These are phyloP conservation scores for Gossypium mustelinum DNA, from an alignment of 345 rosid genomes.

Conservation along the genomic window DNA sequence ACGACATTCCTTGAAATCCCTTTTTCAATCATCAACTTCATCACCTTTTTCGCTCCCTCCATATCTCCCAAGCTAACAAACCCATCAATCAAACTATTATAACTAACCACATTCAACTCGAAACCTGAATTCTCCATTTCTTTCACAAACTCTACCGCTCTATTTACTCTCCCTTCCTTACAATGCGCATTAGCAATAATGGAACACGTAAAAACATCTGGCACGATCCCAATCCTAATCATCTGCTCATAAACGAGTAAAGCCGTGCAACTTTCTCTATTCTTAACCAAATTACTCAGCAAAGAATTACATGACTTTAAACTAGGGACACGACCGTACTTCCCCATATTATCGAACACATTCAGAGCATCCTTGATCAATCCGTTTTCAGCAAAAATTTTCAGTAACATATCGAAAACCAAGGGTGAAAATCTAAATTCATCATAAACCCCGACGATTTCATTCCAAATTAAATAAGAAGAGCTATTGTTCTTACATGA, in stretches of 20 bases:
- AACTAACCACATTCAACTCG: constrained; percentile 60
- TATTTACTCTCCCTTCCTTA: constrained; percentile 43
- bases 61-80: constrained; percentile 57
- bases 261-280: constrained; percentile 46
- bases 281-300: constrained; percentile 60
- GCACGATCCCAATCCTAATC: constrained; percentile 52
- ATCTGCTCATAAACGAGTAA: constrained; percentile 68
- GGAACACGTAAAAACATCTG: constrained; percentile 67
- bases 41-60: constrained; percentile 40
- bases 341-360: constrained; percentile 86
- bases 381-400: constrained; percentile 57
- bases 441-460: constrained; percentile 47
- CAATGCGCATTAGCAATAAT: constrained; percentile 75
- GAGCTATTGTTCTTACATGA: constrained; percentile 43
- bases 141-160: constrained; percentile 47
- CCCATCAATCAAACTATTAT: constrained; percentile 73
- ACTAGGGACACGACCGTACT: constrained; percentile 53
- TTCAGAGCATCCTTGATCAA: constrained; percentile 63
- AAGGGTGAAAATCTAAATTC: constrained; percentile 56
- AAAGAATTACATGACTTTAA: constrained; percentile 66
- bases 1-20: constrained; percentile 46
- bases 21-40: constrained; percentile 45
- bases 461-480: constrained; percentile 49
- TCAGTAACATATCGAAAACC: constrained; percentile 81
- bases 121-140: constrained; percentile 50